Evolutionary conservation across 176 grass and related monocot species (phyloP).

Genomic region (Carex scoparia): DNA sequence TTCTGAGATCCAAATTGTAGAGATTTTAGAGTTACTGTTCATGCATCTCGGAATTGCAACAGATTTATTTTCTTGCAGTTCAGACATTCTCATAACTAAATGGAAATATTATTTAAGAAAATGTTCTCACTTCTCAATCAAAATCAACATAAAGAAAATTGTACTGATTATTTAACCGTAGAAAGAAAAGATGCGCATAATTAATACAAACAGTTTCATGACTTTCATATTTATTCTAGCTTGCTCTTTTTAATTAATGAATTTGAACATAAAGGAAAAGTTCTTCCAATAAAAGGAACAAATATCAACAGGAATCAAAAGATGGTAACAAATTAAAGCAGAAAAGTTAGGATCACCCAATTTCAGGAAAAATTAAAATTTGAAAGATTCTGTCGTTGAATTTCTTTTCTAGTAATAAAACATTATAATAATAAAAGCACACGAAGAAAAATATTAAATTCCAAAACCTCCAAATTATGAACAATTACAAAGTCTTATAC

Average conservation of each 20-base stretch:
- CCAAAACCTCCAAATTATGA: not conserved
- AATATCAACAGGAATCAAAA: not conserved
- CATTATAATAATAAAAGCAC: not conserved
- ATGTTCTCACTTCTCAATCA: not conserved
- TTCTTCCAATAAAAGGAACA: not conserved
- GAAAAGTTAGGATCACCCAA: not conserved
- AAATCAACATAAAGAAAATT: not conserved
- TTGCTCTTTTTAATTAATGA: not conserved
- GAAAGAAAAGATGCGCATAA: not conserved
- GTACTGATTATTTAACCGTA: not conserved
- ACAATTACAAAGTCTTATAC: not conserved
- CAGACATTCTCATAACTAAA: slow-evolving; percentile 3
- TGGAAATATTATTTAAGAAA: not conserved
- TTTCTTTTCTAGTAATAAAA: not conserved
- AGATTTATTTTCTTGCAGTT: too few species aligned
- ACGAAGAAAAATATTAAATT: not conserved
- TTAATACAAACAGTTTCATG: not conserved
- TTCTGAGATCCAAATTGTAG: too few species aligned
- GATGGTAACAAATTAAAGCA: not conserved
- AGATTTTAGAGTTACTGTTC: too few species aligned
- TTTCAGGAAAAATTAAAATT: not conserved
- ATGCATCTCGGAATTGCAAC: too few species aligned
- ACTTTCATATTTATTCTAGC: not conserved
- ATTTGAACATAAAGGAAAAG: not conserved
- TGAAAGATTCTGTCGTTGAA: not conserved